Evolutionary conservation across 148 eudicot species (phyloP).

Genomic region (Chenopodium suecicum): DNA sequence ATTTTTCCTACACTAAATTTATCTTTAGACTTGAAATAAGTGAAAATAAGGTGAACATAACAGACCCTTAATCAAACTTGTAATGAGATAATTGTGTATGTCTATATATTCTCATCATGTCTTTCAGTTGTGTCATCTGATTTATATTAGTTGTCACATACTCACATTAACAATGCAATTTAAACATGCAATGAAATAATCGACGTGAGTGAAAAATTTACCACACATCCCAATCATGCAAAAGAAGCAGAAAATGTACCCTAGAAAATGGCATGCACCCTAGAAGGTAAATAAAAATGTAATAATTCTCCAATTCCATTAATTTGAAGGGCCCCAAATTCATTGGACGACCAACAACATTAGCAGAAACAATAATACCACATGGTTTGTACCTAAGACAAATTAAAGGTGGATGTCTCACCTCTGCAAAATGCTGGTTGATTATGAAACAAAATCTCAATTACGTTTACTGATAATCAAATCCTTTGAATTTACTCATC

Average conservation of each 20-base stretch:
- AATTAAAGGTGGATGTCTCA: constrained; percentile 23
- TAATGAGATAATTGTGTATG: too few species aligned
- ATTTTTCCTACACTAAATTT: too few species aligned
- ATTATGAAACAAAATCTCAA: constrained; percentile 29
- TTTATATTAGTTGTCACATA: too few species aligned
- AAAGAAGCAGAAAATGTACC: not conserved
- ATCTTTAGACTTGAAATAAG: too few species aligned
- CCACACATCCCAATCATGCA: not conserved
- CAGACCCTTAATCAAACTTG: too few species aligned
- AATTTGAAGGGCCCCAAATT: not conserved
- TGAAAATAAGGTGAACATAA: too few species aligned
- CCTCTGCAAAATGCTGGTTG: constrained; percentile 32
- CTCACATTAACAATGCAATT: too few species aligned
- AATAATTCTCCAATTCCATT: not conserved
- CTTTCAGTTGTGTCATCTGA: too few species aligned
- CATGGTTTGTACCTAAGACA: constrained; percentile 1
- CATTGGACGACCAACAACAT: not conserved
- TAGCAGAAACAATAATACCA: constrained; percentile 18
- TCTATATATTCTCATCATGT: too few species aligned
- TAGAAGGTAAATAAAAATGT: not conserved
- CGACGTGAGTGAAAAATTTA: too few species aligned
- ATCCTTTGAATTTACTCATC: constrained; percentile 25
- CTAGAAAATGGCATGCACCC: not conserved
- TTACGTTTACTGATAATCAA: not conserved
- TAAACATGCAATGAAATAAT: too few species aligned